Conservation (phyloP, 1,284 basidiomycete species). For the Flammula alnicola region DNA sequence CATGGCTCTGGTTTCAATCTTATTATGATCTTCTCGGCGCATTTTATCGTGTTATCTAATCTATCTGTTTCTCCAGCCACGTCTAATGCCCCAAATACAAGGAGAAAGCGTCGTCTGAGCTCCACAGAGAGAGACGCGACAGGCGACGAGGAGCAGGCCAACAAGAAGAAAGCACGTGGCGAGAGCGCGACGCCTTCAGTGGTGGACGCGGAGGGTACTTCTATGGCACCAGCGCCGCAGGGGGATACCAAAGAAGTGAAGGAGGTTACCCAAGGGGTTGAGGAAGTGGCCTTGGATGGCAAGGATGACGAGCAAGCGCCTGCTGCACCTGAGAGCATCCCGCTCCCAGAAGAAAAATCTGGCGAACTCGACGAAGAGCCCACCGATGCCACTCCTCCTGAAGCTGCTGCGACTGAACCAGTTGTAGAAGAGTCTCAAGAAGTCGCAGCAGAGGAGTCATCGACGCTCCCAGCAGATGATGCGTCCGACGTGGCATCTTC, state of each 20-base stretch:
- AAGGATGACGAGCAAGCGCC: slow-evolving; percentile 26
- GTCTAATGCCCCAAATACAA: slow-evolving; percentile 70
- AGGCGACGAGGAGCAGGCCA: slow-evolving; percentile 46
- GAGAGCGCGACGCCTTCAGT: slow-evolving; percentile 27
- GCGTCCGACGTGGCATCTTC: slow-evolving; percentile 16
- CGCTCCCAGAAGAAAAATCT: slow-evolving; percentile 53
- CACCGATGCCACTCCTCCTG: slow-evolving; percentile 14
- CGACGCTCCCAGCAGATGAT: slow-evolving; percentile 5
- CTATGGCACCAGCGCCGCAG: slow-evolving; percentile 23
- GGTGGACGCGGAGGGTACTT: slow-evolving; percentile 27
- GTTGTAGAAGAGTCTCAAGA: background rate
- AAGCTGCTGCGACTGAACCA: slow-evolving; percentile 11
- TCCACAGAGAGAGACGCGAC: slow-evolving; percentile 46
- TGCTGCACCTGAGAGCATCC: slow-evolving; percentile 49
- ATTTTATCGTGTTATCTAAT: slow-evolving; percentile 18
- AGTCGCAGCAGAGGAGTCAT: background rate
- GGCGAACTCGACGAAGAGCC: slow-evolving; percentile 33
- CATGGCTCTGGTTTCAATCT: slow-evolving; percentile 19
- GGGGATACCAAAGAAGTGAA: slow-evolving; percentile 58
- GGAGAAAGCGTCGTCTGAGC: slow-evolving; percentile 67
- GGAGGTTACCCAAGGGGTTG: slow-evolving; percentile 71
- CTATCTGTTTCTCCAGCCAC: slow-evolving; percentile 53
- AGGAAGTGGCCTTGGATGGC: slow-evolving; percentile 65
- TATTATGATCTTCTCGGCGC: slow-evolving; percentile 5
- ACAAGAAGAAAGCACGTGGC: slow-evolving; percentile 48